Evolutionary conservation across 441 rosid genomes (phyloP).

Genomic region (Jatropha podagrica): DNA sequence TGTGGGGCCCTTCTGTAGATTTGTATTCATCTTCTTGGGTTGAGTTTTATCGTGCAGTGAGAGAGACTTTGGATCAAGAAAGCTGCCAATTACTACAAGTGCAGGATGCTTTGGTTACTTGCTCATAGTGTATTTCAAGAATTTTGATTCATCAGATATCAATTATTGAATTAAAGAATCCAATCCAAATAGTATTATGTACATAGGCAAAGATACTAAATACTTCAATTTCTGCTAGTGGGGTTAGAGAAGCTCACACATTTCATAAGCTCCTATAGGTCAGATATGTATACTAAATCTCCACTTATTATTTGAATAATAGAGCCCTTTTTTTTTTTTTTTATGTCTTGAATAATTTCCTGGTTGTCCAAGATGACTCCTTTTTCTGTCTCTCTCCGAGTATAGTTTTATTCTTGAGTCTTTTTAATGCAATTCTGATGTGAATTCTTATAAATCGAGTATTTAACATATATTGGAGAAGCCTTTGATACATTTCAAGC

Average conservation of each 20-base stretch:
- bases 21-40: slow-evolving; percentile 67
- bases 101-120: slow-evolving; percentile 58
- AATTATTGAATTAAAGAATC: slow-evolving; percentile 23
- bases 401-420: too few species aligned
- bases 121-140: slow-evolving; percentile 57
- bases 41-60: slow-evolving; percentile 61
- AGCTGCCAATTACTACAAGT: slow-evolving; percentile 30
- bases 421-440: too few species aligned
- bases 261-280: slow-evolving; percentile 14
- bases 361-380: too few species aligned
- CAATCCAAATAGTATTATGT: slow-evolving; percentile 22
- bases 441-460: too few species aligned
- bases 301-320: slow-evolving; percentile 6
- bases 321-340: neutral
- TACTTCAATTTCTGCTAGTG: slow-evolving; percentile 19
- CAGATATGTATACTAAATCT: slow-evolving; percentile 24
- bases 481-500: too few species aligned
- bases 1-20: slow-evolving; percentile 59
- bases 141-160: slow-evolving; percentile 21
- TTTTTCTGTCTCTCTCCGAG: too few species aligned
- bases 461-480: too few species aligned
- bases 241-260: slow-evolving; percentile 16
- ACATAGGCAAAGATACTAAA: slow-evolving; percentile 33
- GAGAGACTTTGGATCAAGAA: slow-evolving; percentile 57
- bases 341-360: too few species aligned